Percentiles rank a stretch among this genome's conserved stretches.
Conservation (phyloP, 352 stramenopile species). For the Phytophthora ramorum region DNA sequence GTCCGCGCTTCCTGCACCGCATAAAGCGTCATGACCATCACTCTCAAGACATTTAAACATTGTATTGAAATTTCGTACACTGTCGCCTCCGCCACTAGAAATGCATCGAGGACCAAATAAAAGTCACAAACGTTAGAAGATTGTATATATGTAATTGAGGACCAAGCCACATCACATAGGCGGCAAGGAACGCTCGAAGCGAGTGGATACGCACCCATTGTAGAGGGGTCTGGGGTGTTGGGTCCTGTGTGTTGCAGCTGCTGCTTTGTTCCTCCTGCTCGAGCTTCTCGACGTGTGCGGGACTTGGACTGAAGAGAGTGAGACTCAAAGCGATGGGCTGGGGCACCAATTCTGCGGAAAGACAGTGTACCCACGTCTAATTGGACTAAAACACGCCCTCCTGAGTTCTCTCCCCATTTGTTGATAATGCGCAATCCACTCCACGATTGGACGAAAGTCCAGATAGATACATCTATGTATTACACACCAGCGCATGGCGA, state of each 20-base stretch:
- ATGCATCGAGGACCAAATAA: neutral
- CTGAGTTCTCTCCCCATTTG: constrained; percentile 31
- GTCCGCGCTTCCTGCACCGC: constrained; percentile 41
- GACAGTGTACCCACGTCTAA: constrained; percentile 34
- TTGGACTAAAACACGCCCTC: constrained; percentile 23
- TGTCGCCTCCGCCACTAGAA: constrained; percentile 33
- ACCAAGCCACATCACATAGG: neutral
- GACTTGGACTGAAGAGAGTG: constrained; percentile 32
- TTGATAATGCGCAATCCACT: neutral
- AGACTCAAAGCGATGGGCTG: constrained; percentile 15
- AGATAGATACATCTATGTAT: constrained; percentile 15
- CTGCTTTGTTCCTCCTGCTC: neutral
- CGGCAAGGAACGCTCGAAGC: neutral
- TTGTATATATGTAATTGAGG: neutral
- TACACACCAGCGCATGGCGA: neutral
- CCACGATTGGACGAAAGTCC: constrained; percentile 12
- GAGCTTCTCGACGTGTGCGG: constrained; percentile 9
- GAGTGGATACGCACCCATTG: constrained; percentile 30
- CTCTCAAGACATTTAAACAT: neutral
- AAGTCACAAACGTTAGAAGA: neutral
- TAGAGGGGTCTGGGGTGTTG: neutral
- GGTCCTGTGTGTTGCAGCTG: neutral
- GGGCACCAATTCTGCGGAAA: constrained; percentile 23
- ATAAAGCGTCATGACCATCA: constrained; percentile 14
- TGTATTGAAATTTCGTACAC: constrained; percentile 19